phyloP scores from a whole-genome alignment of 345 rosid species.

The Rhodamnia argentea region DNA sequence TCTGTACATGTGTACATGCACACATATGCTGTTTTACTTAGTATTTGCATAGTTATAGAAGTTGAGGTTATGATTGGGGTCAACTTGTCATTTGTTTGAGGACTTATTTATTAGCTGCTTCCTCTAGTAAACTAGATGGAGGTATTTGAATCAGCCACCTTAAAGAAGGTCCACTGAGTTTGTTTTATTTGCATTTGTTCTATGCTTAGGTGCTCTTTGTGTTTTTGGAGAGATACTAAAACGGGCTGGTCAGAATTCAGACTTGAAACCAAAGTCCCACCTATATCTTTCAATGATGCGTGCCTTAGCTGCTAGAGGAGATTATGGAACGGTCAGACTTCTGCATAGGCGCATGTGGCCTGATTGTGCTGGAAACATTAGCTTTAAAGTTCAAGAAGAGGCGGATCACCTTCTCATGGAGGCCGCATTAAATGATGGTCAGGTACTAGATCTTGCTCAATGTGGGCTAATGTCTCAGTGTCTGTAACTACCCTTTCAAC shows the following conservation, averaged over 20 bases:
- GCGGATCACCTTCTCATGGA: slow-evolving; percentile 79
- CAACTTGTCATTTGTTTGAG: not conserved
- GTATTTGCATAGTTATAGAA: not conserved
- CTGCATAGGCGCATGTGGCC: slow-evolving; percentile 50
- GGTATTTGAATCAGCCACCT: not conserved
- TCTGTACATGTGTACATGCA: not conserved
- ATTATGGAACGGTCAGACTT: slow-evolving; percentile 43
- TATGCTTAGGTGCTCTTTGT: slow-evolving; percentile 53
- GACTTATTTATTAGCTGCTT: not conserved
- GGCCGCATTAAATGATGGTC: slow-evolving; percentile 65
- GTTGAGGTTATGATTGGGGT: not conserved
- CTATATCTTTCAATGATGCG: slow-evolving; percentile 75
- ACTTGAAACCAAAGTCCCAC: slow-evolving; percentile 64
- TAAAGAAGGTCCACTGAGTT: not conserved
- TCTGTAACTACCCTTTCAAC: not conserved
- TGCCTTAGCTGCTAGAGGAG: slow-evolving; percentile 47
- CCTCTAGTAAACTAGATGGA: not conserved
- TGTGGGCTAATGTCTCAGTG: not conserved
- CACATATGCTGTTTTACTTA: not conserved
- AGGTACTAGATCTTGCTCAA: slow-evolving; percentile 25
- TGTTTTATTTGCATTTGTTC: not conserved
- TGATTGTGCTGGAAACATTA: slow-evolving; percentile 59
- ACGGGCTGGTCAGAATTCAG: slow-evolving; percentile 30
- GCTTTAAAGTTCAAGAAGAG: slow-evolving; percentile 42
- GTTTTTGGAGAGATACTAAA: slow-evolving; percentile 68